These are phyloP conservation scores for Apophysomyces variabilis DNA, from an alignment of 371 early-diverging fungal genomes.

Conservation along the genomic window DNA sequence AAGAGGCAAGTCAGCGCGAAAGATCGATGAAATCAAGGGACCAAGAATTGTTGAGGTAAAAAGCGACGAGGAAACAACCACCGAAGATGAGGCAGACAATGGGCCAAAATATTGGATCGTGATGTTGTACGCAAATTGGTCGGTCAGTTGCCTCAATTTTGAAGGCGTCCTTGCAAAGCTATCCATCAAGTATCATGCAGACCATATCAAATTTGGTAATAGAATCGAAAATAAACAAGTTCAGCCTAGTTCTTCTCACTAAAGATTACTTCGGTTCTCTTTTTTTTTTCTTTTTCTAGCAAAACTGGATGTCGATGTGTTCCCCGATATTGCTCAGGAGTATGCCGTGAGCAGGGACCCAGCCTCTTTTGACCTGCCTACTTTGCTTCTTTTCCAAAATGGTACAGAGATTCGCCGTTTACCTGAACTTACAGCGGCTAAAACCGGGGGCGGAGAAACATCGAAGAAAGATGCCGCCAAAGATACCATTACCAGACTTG, in stretches of 20 bases:
- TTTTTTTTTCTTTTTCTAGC: conserved; percentile 24
- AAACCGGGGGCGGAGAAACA: conserved; percentile 3
- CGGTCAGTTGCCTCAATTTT: conserved; percentile 54
- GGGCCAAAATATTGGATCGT: conserved; percentile 48
- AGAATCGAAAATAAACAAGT: neutral
- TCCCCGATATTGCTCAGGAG: conserved; percentile 45
- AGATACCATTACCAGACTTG: conserved; percentile 52
- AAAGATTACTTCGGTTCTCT: neutral
- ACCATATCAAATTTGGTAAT: conserved; percentile 49
- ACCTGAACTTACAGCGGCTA: conserved; percentile 39
- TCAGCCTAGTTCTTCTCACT: neutral
- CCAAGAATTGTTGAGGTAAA: conserved; percentile 27
- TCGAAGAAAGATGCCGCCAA: conserved; percentile 40
- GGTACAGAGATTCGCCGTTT: conserved; percentile 46
- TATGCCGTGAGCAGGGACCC: conserved; percentile 53
- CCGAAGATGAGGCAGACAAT: conserved; percentile 7
- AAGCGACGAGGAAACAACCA: conserved; percentile 13
- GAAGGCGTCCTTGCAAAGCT: conserved; percentile 53
- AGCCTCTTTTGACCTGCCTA: conserved; percentile 55
- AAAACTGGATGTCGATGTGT: conserved; percentile 51
- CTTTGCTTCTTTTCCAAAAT: conserved; percentile 47
- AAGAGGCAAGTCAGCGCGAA: conserved; percentile 8
- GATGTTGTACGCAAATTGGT: conserved; percentile 59
- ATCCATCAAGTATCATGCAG: conserved; percentile 41
- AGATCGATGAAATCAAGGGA: conserved; percentile 28